Percentiles rank a stretch among this genome's conserved stretches.
Evolutionary conservation across 1,284 basidiomycete genomes (phyloP).

Genomic region (Cerrena zonata): DNA sequence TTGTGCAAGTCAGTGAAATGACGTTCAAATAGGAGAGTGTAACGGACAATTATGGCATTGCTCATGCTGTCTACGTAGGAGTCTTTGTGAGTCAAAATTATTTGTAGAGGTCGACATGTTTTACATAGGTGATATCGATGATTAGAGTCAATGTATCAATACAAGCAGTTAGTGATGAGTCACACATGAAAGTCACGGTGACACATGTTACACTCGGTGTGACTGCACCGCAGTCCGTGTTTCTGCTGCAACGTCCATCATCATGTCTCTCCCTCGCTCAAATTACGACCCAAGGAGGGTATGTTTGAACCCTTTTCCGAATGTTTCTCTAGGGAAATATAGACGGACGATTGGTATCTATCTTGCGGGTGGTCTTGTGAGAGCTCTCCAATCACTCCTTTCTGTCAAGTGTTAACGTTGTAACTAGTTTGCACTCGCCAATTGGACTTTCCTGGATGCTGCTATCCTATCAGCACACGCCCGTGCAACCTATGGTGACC

Average conservation of each 20-base stretch:
- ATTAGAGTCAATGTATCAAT: neutral
- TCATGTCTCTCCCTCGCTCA: slow-evolving; percentile 66
- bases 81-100: slow-evolving; percentile 9
- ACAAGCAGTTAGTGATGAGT: neutral
- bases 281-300: slow-evolving; percentile 85
- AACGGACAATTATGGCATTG: slow-evolving; percentile 16
- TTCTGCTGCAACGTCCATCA: neutral
- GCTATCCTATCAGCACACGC: slow-evolving; percentile 83
- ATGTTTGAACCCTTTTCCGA: slow-evolving; percentile 70
- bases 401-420: neutral
- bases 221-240: neutral
- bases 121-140: too few species aligned
- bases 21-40: neutral
- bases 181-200: neutral
- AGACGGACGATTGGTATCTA: slow-evolving; percentile 85
- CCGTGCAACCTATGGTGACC: slow-evolving; percentile 63
- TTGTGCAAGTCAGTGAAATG: neutral
- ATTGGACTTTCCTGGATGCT: slow-evolving; percentile 95
- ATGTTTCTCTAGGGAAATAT: slow-evolving; percentile 58
- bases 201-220: neutral
- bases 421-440: slow-evolving; percentile 80
- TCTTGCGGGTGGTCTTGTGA: slow-evolving; percentile 81
- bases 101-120: neutral
- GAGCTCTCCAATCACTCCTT: slow-evolving; percentile 28
- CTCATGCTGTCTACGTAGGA: slow-evolving; percentile 9